Evolutionary conservation across 495 filamentous ascomycete genomes (phyloP), one percentile per base, ranked within the genome.

Genomic region (Neurospora sp.): DNA sequence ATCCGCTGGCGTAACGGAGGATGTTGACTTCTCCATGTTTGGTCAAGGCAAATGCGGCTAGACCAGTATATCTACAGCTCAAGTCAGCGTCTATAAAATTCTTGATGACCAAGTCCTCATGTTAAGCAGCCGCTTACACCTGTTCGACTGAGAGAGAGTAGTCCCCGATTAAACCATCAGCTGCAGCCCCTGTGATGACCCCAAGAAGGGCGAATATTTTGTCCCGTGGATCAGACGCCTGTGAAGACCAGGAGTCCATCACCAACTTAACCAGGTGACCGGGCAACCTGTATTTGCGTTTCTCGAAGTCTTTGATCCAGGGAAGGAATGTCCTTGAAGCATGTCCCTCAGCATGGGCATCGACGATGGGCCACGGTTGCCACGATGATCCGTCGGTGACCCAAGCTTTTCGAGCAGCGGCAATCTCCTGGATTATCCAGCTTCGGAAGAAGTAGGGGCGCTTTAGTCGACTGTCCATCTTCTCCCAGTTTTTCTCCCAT

Each of bases 131-230:
- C 39, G 69, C 71, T 23, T 37, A 75, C 73, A 77, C 44, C 37
- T 77, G 75, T 38, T 77, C 75, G 3, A 73, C 69, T 4, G 74
- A 75, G 41, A 73, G 73, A 16, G 60, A 77, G 46, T 79, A 79
- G 49, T 79, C 76, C 10, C 76, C 76, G n/a, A 73, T 39, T 44
- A 76, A 39, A n/a, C 76, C 72, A 37, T 75, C 74, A 9, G 72
- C 70, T 12, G 70, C 76, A 31, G 76, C 76, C 5, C 74, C 73
- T n/a, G 42, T 44, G 7, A 78, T 74, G 18, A 79, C 73, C 2
- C 78, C 76, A 20, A 79, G 74, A 16, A 80, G 71, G 12, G 77
- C 75, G 72, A 80, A 79, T n/a, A 79, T 71, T 38, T 80, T 81
- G 69, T 81, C 80, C 11, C 79, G 70, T 4, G 77, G 80, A 46